These are phyloP conservation scores for Nitzschia putrida DNA, from an alignment of 108 stramenopile genomes.

Conservation along the genomic window DNA sequence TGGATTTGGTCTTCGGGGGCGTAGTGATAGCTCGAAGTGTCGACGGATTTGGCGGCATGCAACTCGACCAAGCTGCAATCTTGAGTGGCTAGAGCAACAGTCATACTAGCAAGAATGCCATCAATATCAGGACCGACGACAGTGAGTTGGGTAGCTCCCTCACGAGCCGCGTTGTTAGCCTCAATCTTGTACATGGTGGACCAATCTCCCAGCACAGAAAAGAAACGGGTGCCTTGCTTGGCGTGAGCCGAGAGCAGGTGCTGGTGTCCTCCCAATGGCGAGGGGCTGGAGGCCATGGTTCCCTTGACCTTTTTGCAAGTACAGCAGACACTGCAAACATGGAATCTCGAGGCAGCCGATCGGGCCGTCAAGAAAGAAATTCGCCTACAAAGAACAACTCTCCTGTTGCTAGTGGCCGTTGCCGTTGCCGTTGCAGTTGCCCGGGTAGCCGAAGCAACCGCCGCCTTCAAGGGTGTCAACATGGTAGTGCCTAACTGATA, in stretches of 20 bases:
- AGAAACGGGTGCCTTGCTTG: not conserved
- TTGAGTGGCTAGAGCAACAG: constrained; percentile 43
- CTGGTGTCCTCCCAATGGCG: no score
- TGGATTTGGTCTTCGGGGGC: constrained; percentile 26
- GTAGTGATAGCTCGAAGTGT: not conserved
- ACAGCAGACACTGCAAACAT: no score
- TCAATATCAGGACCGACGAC: constrained; percentile 64
- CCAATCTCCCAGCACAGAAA: constrained; percentile 1
- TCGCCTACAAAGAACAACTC: no score
- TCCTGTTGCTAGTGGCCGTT: no score
- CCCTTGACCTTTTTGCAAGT: no score
- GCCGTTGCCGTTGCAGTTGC: no score
- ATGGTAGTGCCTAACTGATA: no score
- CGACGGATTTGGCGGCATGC: constrained; percentile 41
- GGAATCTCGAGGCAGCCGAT: no score
- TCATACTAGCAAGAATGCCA: constrained; percentile 63
- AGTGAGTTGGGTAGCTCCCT: constrained; percentile 20
- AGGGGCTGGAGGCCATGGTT: no score
- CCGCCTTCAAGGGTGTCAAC: no score
- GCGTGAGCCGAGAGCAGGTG: not conserved
- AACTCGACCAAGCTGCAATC: constrained; percentile 55
- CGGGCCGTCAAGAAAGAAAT: no score
- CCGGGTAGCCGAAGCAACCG: no score
- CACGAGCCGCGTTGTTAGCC: constrained; percentile 17
- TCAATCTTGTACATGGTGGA: constrained; percentile 22